A percentile compares a stretch with the other conserved stretches of the same genome.
phyloP scores from a whole-genome alignment of 345 rosid species.

The Camelina neglecta region DNA sequence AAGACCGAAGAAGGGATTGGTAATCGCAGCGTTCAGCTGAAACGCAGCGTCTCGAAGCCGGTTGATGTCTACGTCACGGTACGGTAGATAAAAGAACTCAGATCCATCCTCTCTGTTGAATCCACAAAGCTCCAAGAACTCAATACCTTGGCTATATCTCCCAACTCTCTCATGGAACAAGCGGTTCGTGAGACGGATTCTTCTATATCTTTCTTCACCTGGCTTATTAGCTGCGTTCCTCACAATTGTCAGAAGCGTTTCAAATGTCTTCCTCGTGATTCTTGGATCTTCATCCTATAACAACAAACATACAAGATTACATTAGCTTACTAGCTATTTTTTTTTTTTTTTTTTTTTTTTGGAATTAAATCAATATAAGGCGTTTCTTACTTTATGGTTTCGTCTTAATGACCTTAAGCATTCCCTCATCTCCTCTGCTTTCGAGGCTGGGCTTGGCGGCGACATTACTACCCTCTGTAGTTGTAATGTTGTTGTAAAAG shows the following conservation, averaged over 20 bases:
- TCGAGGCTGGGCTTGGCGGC: constrained; percentile 22
- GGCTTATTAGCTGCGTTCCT: constrained; percentile 67
- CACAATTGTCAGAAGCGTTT: constrained; percentile 68
- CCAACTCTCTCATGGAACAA: constrained; percentile 77
- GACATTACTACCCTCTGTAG: constrained; percentile 3
- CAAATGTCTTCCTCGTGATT: constrained; percentile 60
- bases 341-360: not conserved
- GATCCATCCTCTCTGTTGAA: constrained; percentile 63
- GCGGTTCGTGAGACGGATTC: constrained; percentile 66
- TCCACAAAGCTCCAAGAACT: constrained; percentile 89
- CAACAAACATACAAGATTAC: constrained; percentile 2
- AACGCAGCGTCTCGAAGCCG: constrained; percentile 60
- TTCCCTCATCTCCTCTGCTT: constrained; percentile 65
- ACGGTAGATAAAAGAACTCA: constrained; percentile 57
- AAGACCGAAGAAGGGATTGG: constrained; percentile 82
- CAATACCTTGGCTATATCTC: constrained; percentile 57
- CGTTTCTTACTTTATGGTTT: constrained; percentile 55
- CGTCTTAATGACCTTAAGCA: constrained; percentile 72
- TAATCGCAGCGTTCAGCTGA: constrained; percentile 59
- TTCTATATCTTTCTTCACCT: constrained; percentile 67
- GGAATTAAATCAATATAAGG: not conserved
- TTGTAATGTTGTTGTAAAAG: not conserved
- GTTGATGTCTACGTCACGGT: constrained; percentile 52
- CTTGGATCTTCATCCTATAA: constrained; percentile 60
- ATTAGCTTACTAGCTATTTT: not conserved